phyloP scores from a whole-genome alignment of 768 basidiomycete genomes.

The Tephrocybe sp. region DNA sequence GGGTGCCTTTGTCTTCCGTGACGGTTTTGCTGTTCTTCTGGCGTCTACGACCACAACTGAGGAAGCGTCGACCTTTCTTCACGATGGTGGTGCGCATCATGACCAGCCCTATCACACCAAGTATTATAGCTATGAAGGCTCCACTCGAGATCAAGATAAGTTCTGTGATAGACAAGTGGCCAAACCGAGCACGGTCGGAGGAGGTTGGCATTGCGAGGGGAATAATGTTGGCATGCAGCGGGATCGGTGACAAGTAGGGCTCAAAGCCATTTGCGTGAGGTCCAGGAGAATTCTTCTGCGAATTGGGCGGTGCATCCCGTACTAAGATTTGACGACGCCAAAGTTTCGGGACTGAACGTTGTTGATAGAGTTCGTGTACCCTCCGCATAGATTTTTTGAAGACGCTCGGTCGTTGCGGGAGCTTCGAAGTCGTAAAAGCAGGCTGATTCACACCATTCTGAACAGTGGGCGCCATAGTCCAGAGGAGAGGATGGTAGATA shows the following conservation, averaged over 20 bases:
- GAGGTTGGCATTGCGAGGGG: slow-evolving; percentile 5
- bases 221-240: slow-evolving; percentile 21
- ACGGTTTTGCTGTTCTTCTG: not conserved
- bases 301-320: not conserved
- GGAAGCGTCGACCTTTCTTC: slow-evolving; percentile 8
- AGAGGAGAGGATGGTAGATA: not conserved
- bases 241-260: slow-evolving; percentile 14
- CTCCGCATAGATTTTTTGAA: not conserved
- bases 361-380: not conserved
- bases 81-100: slow-evolving; percentile 13
- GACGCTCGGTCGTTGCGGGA: not conserved
- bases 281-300: not conserved
- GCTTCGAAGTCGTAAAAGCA: not conserved
- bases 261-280: slow-evolving; percentile 2
- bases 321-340: slow-evolving; percentile 10
- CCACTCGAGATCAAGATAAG: slow-evolving; percentile 10
- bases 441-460: not conserved
- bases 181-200: not conserved
- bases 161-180: slow-evolving; percentile 9
- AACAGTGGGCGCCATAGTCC: slow-evolving; percentile 9
- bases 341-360: not conserved
- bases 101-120: slow-evolving; percentile 2
- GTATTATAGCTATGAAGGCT: slow-evolving; percentile 7
- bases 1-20: slow-evolving; percentile 7
- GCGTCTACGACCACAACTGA: slow-evolving; percentile 9